A percentile compares a stretch with the other conserved stretches of the same genome.
Conservation (phyloP, 2,329 filamentous ascomycete species). For the Gaeumannomyces sp. region DNA sequence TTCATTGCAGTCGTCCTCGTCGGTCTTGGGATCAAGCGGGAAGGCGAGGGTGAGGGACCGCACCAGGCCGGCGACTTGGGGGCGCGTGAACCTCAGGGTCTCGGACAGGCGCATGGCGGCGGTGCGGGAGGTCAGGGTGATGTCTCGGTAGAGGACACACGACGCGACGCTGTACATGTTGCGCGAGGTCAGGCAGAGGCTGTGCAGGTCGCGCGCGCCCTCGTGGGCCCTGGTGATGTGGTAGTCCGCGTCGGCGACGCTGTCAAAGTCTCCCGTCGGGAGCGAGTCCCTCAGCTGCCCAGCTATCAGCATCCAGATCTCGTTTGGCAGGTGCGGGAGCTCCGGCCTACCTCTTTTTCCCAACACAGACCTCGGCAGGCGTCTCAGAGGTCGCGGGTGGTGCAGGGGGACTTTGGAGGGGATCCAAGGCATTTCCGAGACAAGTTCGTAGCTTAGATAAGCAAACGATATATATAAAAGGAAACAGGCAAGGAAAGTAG, state of each 20-base stretch:
- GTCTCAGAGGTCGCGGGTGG: too few species aligned
- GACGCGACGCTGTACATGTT: neutral
- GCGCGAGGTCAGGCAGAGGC: neutral
- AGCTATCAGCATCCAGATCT: too few species aligned
- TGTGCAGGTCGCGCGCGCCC: neutral
- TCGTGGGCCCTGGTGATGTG: neutral
- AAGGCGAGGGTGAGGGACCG: neutral
- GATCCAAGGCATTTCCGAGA: too few species aligned
- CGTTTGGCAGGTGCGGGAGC: too few species aligned
- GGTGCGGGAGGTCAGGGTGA: neutral
- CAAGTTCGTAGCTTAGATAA: too few species aligned
- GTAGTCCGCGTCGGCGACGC: too few species aligned
- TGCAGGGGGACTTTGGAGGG: too few species aligned
- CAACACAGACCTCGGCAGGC: too few species aligned
- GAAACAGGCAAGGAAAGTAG: too few species aligned
- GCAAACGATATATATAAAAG: too few species aligned
- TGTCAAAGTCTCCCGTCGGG: neutral
- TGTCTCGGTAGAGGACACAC: neutral
- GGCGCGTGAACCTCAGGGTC: neutral
- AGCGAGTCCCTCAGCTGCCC: neutral
- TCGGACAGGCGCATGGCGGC: neutral
- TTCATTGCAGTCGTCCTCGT: neutral
- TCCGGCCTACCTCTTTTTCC: too few species aligned
- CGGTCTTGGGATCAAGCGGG: neutral
- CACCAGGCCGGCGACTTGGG: neutral